These are phyloP conservation scores for Kitagawia praeruptora DNA, from an alignment of 129 eudicot genomes.

Conservation along the genomic window DNA sequence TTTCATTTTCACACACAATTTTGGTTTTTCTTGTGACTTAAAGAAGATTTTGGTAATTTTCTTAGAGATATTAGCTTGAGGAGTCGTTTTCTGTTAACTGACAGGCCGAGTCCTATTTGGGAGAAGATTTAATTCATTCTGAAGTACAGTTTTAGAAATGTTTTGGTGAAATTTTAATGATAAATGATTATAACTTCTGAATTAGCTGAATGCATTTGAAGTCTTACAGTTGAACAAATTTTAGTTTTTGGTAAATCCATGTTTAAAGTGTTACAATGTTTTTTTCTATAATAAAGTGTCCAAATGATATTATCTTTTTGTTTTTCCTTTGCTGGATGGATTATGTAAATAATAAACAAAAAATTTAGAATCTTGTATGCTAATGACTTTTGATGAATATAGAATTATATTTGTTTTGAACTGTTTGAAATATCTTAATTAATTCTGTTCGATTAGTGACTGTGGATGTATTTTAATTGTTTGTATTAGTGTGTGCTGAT, in stretches of 20 bases:
- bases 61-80: neutral
- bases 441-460: neutral
- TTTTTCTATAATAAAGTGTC: neutral
- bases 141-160: too few species aligned
- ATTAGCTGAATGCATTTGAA: neutral
- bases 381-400: neutral
- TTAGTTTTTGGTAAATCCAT: neutral
- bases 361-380: too few species aligned
- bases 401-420: neutral
- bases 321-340: too few species aligned
- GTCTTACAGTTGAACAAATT: too few species aligned
- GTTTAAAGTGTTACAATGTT: neutral
- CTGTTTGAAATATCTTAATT: neutral
- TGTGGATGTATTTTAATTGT: neutral
- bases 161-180: too few species aligned
- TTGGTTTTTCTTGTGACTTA: too few species aligned
- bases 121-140: too few species aligned
- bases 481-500: conserved; percentile 66
- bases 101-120: too few species aligned
- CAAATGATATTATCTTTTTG: neutral
- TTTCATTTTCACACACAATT: neutral
- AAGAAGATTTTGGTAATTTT: neutral
- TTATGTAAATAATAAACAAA: too few species aligned
- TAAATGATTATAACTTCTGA: neutral
- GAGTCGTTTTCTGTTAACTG: neutral